These are phyloP conservation scores for Amylocystis lapponica DNA, from an alignment of 768 basidiomycete genomes.

Conservation along the genomic window DNA sequence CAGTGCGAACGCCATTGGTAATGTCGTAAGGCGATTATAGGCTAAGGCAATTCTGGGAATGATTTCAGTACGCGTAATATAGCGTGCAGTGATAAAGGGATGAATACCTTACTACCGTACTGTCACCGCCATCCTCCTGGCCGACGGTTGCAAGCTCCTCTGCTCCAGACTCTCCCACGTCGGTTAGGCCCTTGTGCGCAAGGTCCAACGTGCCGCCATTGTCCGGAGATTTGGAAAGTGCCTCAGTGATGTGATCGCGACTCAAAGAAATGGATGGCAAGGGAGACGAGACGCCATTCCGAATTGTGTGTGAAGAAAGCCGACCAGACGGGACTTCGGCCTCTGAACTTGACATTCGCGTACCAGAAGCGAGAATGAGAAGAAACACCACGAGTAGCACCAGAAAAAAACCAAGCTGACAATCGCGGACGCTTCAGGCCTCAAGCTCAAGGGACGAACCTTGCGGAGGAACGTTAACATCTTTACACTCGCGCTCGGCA, in stretches of 20 bases:
- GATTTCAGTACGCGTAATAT: neutral
- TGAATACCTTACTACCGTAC: constrained; percentile 52
- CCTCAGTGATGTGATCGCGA: constrained; percentile 57
- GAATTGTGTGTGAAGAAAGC: neutral
- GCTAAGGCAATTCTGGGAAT: constrained; percentile 72
- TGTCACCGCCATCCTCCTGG: constrained; percentile 40
- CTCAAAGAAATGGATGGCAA: constrained; percentile 39
- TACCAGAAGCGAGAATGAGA: neutral
- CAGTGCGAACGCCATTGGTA: constrained; percentile 70
- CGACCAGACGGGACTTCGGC: neutral
- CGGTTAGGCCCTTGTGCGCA: constrained; percentile 69
- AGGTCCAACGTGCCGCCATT: constrained; percentile 81
- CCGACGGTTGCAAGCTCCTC: constrained; percentile 67
- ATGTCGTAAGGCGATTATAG: constrained; percentile 72
- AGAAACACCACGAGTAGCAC: neutral
- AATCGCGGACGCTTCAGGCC: too few species aligned
- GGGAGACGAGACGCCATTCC: constrained; percentile 19
- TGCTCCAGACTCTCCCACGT: constrained; percentile 70
- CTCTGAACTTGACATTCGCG: constrained; percentile 5
- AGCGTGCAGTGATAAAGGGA: neutral
- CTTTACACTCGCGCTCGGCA: too few species aligned
- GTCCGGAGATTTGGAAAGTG: constrained; percentile 63
- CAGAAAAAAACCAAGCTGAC: too few species aligned
- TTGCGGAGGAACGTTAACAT: too few species aligned
- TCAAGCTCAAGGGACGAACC: too few species aligned